Base-by-base conservation (phyloP, 805 yeast species). In the Maudiozyma bulderi region DNA sequence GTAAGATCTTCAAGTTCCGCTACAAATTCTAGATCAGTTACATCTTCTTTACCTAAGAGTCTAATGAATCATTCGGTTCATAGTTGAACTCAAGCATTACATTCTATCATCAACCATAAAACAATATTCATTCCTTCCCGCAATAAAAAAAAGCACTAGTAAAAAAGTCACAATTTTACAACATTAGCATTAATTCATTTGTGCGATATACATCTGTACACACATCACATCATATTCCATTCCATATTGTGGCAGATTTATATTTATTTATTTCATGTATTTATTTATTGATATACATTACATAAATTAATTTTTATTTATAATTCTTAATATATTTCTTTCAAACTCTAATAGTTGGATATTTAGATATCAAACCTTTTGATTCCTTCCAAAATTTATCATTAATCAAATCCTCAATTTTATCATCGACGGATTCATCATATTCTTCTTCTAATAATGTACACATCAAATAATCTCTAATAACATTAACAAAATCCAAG, bases 381-480 rank as follows among this genome's bases (percentile, higher is more conserved):
- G 26, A 20, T 20, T 20, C 26, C 7, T 35, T 35, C 38, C 38
- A 35, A 15, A 35, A 35, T n/a, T 35, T 35, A 35, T 35, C n/a
- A 35, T 35, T 35, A 35, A 35, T 5, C 13, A 35, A 8, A 13
- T 35, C 38, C 8, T 35, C 38, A 35, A 35, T 5, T 13, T 14
- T n/a, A 35, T 13, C 38, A 35, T 35, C 38, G 14, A 48, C 49
- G 6, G 43, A 52, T 10, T 51, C 50, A 15, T 51, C 55, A 33
- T 44, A 56, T 20, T 59, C 60, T 15, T 62, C 61, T 48, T 64
- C 68, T 40, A 62, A 47, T 44, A 63, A 46, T 11, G 57, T 50
- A 44, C 67, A 64, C 14, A 63, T 45, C 43, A 61, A 46, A 47
- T 61, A 65, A 51, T 64, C 67, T 38, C 51, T 59, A 15, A 64